A percentile compares a stretch with the other conserved stretches of the same genome.
Conservation (phyloP, 495 filamentous ascomycete species). For the Penicillium steckii region DNA sequence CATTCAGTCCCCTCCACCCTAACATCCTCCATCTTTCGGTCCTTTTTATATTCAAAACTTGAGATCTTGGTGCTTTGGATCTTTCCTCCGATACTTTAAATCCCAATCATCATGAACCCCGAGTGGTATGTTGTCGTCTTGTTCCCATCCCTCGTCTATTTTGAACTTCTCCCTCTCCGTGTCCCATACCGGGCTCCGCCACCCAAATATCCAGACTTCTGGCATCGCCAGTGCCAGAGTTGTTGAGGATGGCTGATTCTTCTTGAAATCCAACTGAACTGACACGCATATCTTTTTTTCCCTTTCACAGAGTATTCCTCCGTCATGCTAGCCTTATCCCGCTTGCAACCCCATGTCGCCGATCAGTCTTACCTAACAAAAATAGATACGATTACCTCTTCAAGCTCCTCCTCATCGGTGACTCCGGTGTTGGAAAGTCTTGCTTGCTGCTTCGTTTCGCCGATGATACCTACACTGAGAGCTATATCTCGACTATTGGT, state of each 20-base stretch:
- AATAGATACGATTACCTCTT: constrained; percentile 99
- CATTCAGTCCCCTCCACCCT: constrained; percentile 25
- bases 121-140: constrained; percentile 71
- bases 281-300: too few species aligned
- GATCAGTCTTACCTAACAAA: constrained; percentile 28
- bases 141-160: constrained; percentile 32
- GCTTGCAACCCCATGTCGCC: constrained; percentile 9
- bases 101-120: constrained; percentile 70
- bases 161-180: constrained; percentile 15
- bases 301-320: constrained; percentile 21
- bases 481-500: constrained; percentile 99
- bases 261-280: too few species aligned
- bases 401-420: constrained; percentile 99
- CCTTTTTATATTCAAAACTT: constrained; percentile 11
- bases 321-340: background rate
- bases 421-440: constrained; percentile 99
- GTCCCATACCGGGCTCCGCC: constrained; percentile 8
- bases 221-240: background rate
- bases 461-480: constrained; percentile 99
- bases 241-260: too few species aligned
- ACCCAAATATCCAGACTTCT: constrained; percentile 1
- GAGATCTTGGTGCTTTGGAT: constrained; percentile 1
- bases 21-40: constrained; percentile 13
- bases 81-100: background rate
- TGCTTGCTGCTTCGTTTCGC: constrained; percentile 96